Evolutionary conservation across 352 stramenopile genomes (phyloP).

Genomic region (Aphanomyces stellatus): DNA sequence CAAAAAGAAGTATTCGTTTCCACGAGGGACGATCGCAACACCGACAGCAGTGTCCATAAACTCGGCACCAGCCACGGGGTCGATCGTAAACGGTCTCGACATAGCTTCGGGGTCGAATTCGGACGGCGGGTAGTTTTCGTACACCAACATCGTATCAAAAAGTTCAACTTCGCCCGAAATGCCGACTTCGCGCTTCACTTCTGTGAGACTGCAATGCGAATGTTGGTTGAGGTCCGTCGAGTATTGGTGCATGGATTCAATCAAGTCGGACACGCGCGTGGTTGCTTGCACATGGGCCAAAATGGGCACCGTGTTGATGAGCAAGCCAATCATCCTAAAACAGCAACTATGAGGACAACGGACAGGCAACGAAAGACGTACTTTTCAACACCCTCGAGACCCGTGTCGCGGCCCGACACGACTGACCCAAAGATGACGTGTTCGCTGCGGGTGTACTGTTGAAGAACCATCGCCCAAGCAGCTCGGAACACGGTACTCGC

Average conservation of each 20-base stretch:
- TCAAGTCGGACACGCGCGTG: not conserved
- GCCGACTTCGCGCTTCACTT: not conserved
- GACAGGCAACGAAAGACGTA: not conserved
- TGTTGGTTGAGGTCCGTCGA: not conserved
- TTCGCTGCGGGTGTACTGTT: not conserved
- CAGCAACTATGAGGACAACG: not conserved
- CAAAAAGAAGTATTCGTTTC: not conserved
- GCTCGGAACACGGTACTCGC: not conserved
- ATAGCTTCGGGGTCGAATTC: not conserved
- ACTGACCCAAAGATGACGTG: not conserved
- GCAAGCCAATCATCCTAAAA: not conserved
- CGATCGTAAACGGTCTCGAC: not conserved
- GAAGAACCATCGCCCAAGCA: not conserved
- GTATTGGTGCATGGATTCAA: not conserved
- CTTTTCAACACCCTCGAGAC: not conserved
- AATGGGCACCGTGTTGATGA: not conserved
- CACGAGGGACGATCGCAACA: not conserved
- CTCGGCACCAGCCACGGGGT: not conserved
- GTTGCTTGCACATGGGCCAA: not conserved
- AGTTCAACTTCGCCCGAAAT: not conserved
- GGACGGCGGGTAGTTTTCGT: not conserved
- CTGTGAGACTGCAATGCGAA: not conserved
- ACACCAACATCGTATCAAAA: not conserved
- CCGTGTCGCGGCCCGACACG: not conserved
- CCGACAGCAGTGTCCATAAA: not conserved